These are phyloP conservation scores for Leccinellum rugosiceps DNA, from an alignment of 768 basidiomycete species.

Conservation along the genomic window DNA sequence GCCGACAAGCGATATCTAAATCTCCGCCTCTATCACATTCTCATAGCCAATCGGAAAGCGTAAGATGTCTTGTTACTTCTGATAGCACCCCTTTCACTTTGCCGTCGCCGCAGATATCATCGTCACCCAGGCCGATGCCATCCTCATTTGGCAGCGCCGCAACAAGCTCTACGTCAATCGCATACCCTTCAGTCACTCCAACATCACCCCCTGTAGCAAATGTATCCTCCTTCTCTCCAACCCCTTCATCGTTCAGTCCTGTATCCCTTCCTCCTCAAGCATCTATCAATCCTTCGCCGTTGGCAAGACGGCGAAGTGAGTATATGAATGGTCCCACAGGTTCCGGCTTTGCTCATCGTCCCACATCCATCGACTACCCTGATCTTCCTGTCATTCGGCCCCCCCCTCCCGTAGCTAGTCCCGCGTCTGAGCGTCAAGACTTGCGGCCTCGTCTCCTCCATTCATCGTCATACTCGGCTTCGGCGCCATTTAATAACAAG, in stretches of 20 bases:
- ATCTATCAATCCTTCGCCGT: slow-evolving; percentile 75
- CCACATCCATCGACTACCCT: slow-evolving; percentile 74
- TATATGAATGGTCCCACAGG: slow-evolving; percentile 75
- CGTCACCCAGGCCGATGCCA: slow-evolving; percentile 33
- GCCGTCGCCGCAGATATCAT: slow-evolving; percentile 31
- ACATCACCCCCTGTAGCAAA: slow-evolving; percentile 36
- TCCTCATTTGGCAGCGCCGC: slow-evolving; percentile 39
- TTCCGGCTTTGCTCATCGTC: slow-evolving; percentile 42
- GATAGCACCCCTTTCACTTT: slow-evolving; percentile 12
- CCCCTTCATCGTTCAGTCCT: slow-evolving; percentile 36
- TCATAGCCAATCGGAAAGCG: slow-evolving; percentile 49
- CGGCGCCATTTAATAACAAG: slow-evolving; percentile 17
- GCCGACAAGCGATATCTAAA: slow-evolving; percentile 42
- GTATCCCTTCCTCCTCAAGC: slow-evolving; percentile 76
- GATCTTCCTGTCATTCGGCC: slow-evolving; percentile 69
- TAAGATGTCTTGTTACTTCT: slow-evolving; percentile 26
- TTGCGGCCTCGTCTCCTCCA: slow-evolving; percentile 53
- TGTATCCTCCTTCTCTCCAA: slow-evolving; percentile 39
- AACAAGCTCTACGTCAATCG: slow-evolving; percentile 40
- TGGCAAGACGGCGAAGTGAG: slow-evolving; percentile 71
- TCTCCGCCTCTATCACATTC: slow-evolving; percentile 45
- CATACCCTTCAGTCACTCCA: slow-evolving; percentile 49
- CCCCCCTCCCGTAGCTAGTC: slow-evolving; percentile 74
- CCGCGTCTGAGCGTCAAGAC: slow-evolving; percentile 73
- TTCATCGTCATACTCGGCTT: slow-evolving; percentile 34